Percentiles rank a stretch among this genome's conserved stretches.
Conservation (phyloP, 306 rosid species). For the Albizia julibrissin region DNA sequence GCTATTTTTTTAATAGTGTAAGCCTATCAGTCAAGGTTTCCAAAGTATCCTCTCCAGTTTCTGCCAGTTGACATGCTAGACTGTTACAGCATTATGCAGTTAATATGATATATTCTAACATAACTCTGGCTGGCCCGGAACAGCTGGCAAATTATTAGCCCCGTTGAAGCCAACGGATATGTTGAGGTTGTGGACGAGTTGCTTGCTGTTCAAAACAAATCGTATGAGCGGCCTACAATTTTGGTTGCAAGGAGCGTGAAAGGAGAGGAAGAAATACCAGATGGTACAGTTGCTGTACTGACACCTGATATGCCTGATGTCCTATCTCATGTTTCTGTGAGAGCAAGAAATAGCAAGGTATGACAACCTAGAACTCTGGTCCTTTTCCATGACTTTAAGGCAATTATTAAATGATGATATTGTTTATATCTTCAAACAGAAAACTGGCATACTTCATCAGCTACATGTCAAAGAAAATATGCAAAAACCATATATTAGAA, state of each 20-base stretch:
- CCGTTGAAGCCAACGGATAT: constrained; percentile 83
- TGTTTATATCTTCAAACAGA: constrained; percentile 24
- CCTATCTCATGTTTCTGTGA: constrained; percentile 97
- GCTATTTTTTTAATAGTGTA: background rate
- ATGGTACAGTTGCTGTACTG: constrained; percentile 95
- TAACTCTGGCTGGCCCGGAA: constrained; percentile 42
- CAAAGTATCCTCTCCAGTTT: background rate
- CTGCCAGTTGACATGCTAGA: constrained; percentile 1
- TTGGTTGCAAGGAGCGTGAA: constrained; percentile 83
- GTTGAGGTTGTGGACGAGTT: constrained; percentile 88
- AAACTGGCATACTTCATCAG: constrained; percentile 19
- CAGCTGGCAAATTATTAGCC: constrained; percentile 99
- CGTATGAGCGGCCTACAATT: constrained; percentile 80
- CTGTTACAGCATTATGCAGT: constrained; percentile 14
- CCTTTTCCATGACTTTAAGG: constrained; percentile 30
- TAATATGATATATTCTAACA: constrained; percentile 39
- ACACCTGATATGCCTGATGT: constrained; percentile 99
- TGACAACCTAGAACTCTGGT: constrained; percentile 16
- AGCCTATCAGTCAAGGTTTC: background rate
- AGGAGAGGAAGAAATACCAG: constrained; percentile 99
- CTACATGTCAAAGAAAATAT: constrained; percentile 9
- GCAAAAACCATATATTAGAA: background rate
- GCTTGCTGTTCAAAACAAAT: constrained; percentile 87
- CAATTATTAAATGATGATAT: constrained; percentile 16
- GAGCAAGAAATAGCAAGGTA: constrained; percentile 99